Conservation (phyloP, 163 green algal species). For the Chlamydomonas reinhardtii region DNA sequence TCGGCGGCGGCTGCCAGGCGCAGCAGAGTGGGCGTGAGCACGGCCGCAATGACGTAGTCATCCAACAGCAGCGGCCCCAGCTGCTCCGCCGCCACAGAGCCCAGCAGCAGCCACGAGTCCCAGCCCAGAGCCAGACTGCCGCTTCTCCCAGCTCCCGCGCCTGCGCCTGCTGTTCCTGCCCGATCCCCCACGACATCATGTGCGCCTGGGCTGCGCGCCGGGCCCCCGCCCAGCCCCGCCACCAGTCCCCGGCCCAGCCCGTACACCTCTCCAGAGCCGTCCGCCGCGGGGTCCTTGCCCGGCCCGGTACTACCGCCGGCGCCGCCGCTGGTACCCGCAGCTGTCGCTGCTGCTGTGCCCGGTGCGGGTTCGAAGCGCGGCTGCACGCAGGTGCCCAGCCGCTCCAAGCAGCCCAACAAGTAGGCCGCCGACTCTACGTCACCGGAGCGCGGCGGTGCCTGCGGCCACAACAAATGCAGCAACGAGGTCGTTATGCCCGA, state of each 20-base stretch:
- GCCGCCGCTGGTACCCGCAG: too few relatives aligned
- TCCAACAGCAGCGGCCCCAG: slow-evolving; percentile 33
- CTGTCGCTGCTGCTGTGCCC: neutral
- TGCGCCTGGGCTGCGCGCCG: too few relatives aligned
- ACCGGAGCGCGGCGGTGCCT: slow-evolving; percentile 49
- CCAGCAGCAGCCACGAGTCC: slow-evolving; percentile 32
- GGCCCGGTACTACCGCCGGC: neutral
- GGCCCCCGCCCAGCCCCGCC: too few relatives aligned
- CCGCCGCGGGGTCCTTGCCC: too few relatives aligned
- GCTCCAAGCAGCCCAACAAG: slow-evolving; percentile 62
- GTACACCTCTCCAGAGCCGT: too few relatives aligned
- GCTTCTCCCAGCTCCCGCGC: slow-evolving; percentile 8
- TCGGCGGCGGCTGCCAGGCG: slow-evolving; percentile 4
- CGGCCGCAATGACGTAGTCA: slow-evolving; percentile 5
- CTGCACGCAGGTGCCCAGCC: slow-evolving; percentile 30
- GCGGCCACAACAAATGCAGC: neutral
- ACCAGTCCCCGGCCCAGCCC: too few relatives aligned
- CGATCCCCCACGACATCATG: too few relatives aligned
- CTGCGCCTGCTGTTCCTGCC: neutral
- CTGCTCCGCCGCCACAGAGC: slow-evolving; percentile 10
- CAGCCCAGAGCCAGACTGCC: neutral
- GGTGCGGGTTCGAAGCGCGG: neutral
- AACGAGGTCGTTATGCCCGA: too few relatives aligned
- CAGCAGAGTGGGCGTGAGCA: slow-evolving; percentile 66
- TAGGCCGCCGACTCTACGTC: slow-evolving; percentile 55